Conservation (phyloP, 371 early-diverging fungal genomes). For the Actinomortierella ambigua region DNA sequence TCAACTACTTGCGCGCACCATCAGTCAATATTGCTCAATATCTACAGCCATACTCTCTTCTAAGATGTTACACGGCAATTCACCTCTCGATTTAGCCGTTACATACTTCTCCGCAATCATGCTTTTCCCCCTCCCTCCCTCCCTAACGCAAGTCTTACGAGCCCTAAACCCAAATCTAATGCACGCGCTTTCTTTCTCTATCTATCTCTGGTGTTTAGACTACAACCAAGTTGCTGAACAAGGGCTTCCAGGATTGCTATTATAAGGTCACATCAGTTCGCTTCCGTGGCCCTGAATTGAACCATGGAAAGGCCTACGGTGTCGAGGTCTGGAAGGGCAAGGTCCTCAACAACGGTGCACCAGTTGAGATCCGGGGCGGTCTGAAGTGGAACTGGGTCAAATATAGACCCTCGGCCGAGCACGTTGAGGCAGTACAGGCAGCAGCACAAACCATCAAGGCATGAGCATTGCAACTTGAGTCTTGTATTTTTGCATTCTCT, state of each 20-base stretch:
- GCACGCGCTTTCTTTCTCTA: not conserved
- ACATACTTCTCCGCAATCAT: too few relatives aligned
- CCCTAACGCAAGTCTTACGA: too few relatives aligned
- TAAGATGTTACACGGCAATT: too few relatives aligned
- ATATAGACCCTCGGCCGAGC: constrained; percentile 43
- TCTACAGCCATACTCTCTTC: too few relatives aligned
- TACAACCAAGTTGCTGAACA: constrained; percentile 40
- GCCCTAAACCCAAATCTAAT: too few relatives aligned
- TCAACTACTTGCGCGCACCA: too few relatives aligned
- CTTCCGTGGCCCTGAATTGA: constrained; percentile 34
- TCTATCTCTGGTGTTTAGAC: constrained; percentile 16
- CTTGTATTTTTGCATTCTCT: too few relatives aligned
- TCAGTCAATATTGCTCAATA: too few relatives aligned
- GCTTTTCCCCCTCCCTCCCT: too few relatives aligned
- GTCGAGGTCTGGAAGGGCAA: constrained; percentile 48
- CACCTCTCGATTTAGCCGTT: too few relatives aligned
- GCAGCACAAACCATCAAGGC: constrained; percentile 14
- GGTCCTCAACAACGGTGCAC: constrained; percentile 41
- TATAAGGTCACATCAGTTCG: constrained; percentile 44
- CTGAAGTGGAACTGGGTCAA: constrained; percentile 48
- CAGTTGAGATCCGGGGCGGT: constrained; percentile 48
- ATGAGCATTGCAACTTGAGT: constrained; percentile 1
- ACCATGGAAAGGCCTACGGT: constrained; percentile 46
- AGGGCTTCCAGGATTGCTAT: constrained; percentile 47
- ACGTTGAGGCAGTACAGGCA: constrained; percentile 16